Evolutionary conservation across 73 alveolate species (phyloP).

Genomic region (Tetrahymena elliotti): DNA sequence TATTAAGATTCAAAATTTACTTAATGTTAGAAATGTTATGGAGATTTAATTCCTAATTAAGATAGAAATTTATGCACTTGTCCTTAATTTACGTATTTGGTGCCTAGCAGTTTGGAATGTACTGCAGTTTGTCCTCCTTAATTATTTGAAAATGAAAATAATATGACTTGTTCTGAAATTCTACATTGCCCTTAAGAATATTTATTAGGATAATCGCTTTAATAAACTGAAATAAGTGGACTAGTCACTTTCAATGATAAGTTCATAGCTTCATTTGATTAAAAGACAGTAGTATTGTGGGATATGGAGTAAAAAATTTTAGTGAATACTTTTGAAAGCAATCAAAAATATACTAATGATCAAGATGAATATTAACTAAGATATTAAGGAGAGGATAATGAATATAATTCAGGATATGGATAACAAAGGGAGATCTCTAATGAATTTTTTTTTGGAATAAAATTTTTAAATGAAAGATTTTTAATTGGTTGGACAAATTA

Average conservation of each 20-base stretch:
- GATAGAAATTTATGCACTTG: background rate
- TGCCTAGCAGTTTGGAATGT: background rate
- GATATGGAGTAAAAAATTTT: background rate
- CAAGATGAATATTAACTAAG: too few relatives aligned
- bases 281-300: background rate
- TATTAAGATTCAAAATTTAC: background rate
- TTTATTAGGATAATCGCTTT: background rate
- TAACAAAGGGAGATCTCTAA: background rate
- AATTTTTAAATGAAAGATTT: background rate
- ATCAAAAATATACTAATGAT: too few relatives aligned
- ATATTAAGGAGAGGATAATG: background rate
- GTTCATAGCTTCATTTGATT: background rate
- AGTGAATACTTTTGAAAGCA: background rate
- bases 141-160: background rate
- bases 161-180: background rate
- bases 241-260: background rate
- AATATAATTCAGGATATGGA: background rate
- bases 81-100: background rate
- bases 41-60: background rate
- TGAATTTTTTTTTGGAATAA: background rate
- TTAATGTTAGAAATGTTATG: background rate
- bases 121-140: background rate
- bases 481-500: background rate
- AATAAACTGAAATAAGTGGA: background rate
- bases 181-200: background rate